These are phyloP conservation scores for Jacaranda mimosifolia DNA, from an alignment of 257 asterid species.

Conservation along the genomic window DNA sequence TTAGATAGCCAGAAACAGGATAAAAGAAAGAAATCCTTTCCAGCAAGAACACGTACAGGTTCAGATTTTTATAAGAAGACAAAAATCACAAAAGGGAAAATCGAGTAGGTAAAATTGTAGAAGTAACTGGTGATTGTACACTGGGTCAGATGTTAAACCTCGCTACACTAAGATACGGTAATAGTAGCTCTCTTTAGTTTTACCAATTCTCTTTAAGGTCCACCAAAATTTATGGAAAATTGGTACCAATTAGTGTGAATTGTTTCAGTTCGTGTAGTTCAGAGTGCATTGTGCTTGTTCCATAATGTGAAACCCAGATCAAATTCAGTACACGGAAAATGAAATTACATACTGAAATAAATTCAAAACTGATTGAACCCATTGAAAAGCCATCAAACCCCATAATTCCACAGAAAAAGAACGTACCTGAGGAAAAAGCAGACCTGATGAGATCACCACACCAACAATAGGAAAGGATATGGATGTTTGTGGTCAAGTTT, in stretches of 20 bases:
- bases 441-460: conserved; percentile 94
- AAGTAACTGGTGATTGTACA: not conserved
- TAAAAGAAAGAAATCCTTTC: not conserved
- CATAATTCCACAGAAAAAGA: conserved; percentile 22
- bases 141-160: not conserved
- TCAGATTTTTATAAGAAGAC: conserved; percentile 13
- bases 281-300: conserved; percentile 21
- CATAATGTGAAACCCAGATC: conserved; percentile 15
- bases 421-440: conserved; percentile 83
- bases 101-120: not conserved
- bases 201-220: not conserved
- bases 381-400: conserved; percentile 18
- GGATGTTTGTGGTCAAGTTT: conserved; percentile 66
- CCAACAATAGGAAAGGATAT: conserved; percentile 96
- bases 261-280: not conserved
- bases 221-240: not conserved
- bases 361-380: conserved; percentile 3
- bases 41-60: too few species aligned
- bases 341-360: not conserved
- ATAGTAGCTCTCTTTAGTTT: not conserved
- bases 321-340: not conserved
- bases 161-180: conserved; percentile 3
- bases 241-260: not conserved
- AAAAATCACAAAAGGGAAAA: conserved; percentile 1
- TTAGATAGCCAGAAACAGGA: conserved; percentile 2